Base-by-base conservation (phyloP, 2,329 filamentous ascomycete species). In the Sporothrix pseudoabietina region DNA sequence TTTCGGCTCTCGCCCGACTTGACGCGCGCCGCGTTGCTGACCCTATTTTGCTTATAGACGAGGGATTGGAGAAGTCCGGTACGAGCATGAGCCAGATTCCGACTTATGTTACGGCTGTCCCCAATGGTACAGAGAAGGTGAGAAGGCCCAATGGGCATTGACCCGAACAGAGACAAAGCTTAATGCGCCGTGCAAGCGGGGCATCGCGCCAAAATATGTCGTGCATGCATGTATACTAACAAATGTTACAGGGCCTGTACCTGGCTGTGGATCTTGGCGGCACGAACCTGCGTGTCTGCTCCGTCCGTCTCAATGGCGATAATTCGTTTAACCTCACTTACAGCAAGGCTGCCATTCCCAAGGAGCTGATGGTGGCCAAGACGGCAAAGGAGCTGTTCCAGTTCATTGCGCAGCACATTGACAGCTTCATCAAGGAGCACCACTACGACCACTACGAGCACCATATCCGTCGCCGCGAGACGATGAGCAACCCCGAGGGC, bases 221-320 rank as follows among this genome's bases (percentile, higher is more conserved):
- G 47, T 69, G 66, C 66, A 69, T 69, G 65, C 19, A 35, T 52
- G 47, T 30, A 71, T 54, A 10, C 65, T 69, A 54, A 69, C 71
- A 30, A 41, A 71, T 16, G 54, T 22, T 12, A 52, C 78, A 97
- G 94, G 96, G 96, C 66, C 86, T 98, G 54, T 99, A 98, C 84
- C 90, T 99, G 80, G 95, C 96, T 54, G 94, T 99, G 76, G 96
- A 99, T 80, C 88, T 99, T n/a, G 96, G 96, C 75, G 96, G 96
- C 78, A 99, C 96, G 76, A 99, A 99, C 85, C 97, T 98, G 83
- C 92, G 96, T 78, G 96, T 99, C 79, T 99, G 96, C 85, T 98
- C 95, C 59, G 92, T 99, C 79, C 89, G 93, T 78, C 87, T 99
- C 75, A 94, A 97, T 80, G 96, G 96, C 79, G 94, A 98, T 84